These are phyloP conservation scores for Paraglomus occultum DNA, from an alignment of 192 early-diverging fungal species.

Conservation along the genomic window DNA sequence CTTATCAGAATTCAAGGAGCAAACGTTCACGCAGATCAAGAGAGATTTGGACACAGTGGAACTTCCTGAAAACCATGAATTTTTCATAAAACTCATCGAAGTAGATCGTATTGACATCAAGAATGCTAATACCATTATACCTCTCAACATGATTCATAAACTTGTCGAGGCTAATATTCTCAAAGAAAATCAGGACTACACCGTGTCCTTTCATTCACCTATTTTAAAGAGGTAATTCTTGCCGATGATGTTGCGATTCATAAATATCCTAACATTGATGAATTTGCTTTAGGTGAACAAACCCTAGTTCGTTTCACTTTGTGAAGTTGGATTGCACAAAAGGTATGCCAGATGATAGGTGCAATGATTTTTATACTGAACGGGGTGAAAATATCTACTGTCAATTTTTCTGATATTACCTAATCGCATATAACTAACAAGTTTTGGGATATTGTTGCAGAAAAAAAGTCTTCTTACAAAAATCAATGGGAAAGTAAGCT, in stretches of 20 bases:
- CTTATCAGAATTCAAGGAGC: conserved; percentile 19
- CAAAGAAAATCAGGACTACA: conserved; percentile 18
- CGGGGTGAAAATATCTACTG: too few relatives aligned
- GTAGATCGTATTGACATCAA: conserved; percentile 13
- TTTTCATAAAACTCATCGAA: conserved; percentile 21
- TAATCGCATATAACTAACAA: too few relatives aligned
- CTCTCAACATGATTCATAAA: conserved; percentile 18
- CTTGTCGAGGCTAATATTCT: conserved; percentile 23
- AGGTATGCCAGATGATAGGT: background rate
- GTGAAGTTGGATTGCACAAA: conserved; percentile 2
- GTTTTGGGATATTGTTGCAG: too few relatives aligned
- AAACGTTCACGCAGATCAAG: background rate
- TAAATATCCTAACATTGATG: conserved; percentile 21
- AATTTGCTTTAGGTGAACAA: conserved; percentile 21
- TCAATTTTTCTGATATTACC: too few relatives aligned
- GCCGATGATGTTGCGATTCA: conserved; percentile 8
- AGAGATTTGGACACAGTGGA: background rate
- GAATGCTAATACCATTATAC: conserved; percentile 24
- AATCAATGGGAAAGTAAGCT: too few relatives aligned
- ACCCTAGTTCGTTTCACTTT: conserved; percentile 21
- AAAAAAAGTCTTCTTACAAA: too few relatives aligned
- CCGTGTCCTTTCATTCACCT: conserved; percentile 25
- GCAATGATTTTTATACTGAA: too few relatives aligned
- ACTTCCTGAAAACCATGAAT: conserved; percentile 22
- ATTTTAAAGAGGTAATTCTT: conserved; percentile 26